These are phyloP conservation scores for Pythium insidiosum DNA, from an alignment of 352 stramenopile species.

Conservation along the genomic window DNA sequence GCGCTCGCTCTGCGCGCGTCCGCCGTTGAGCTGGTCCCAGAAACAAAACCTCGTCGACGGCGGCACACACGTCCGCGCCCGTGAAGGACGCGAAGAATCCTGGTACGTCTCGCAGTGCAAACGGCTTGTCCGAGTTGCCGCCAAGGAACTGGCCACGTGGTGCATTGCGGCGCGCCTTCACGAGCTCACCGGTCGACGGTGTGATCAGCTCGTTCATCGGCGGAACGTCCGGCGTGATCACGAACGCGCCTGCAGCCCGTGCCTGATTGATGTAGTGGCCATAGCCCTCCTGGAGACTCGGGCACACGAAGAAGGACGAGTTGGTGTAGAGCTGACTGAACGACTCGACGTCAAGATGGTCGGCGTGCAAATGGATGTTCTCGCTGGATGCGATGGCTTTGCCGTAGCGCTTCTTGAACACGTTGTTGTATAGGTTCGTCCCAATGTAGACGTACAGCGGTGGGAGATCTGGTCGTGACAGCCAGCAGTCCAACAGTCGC, in stretches of 20 bases:
- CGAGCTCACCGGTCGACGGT: conserved; percentile 30
- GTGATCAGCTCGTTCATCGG: conserved; percentile 65
- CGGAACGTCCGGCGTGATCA: conserved; percentile 45
- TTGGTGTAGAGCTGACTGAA: conserved; percentile 49
- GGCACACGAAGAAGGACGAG: conserved; percentile 45
- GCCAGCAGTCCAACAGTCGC: conserved; percentile 50
- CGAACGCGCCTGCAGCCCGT: conserved; percentile 26
- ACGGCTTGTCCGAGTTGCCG: conserved; percentile 18
- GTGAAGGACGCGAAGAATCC: conserved; percentile 34
- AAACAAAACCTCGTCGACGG: conserved; percentile 28
- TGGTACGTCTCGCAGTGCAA: conserved; percentile 20
- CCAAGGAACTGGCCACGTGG: conserved; percentile 40
- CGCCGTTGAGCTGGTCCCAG: conserved; percentile 22
- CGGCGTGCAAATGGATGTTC: conserved; percentile 31
- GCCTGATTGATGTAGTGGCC: conserved; percentile 72
- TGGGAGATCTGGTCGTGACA: conserved; percentile 34
- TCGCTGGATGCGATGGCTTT: background rate
- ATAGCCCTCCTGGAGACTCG: conserved; percentile 52
- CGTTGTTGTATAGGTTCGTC: conserved; percentile 25
- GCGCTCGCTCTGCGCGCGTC: conserved; percentile 18
- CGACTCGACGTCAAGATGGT: conserved; percentile 17
- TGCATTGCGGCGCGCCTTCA: conserved; percentile 18
- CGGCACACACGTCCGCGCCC: conserved; percentile 26
- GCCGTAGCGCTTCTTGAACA: conserved; percentile 21
- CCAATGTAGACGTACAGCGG: conserved; percentile 43